Evolutionary conservation across 1,139 yeast species (phyloP), one percentile per base, ranked within the genome.

Genomic region (Magnusiomyces tetraspermus): DNA sequence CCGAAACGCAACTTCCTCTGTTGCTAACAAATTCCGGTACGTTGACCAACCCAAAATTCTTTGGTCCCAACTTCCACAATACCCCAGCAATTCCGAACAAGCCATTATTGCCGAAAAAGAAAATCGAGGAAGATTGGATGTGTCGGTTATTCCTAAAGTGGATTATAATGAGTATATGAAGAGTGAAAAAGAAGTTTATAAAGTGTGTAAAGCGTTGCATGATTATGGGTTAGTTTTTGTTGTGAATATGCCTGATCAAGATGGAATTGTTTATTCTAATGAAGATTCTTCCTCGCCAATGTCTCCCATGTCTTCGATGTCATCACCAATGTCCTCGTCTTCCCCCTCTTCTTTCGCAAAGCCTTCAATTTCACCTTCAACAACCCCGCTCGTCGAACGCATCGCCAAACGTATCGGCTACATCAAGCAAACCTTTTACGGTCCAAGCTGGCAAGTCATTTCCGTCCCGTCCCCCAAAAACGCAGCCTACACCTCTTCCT

Each of bases 371-470:
- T n/a, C 37, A 2, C 28, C 24, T 5, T 38, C 19, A 2, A 15
- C 40, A 10, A 17, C 17, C 15, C 57, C 64, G 10, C 58, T 62
- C 1, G 77, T 77, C 1, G 74, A 73, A 55, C 57, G 59, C 33
- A 69, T 86, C 46, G 92, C 86, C 10, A 67, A 72, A 48, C 72
- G 76, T 54, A 80, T 85, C 53, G 94, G 94, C 0, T 85, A 85
- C 59, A 73, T 85, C 54, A 83, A 82, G 60, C 74, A 77, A 56
- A 85, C 95, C 0, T 83, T 86, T 60, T 85, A 85, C 62, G 95
- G 95, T 1, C 74, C 79, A 1, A 71, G 82, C 2, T 86, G 87
- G 70, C 86, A 85, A 62, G 92, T 85, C 4, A 76, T 74, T 53
- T 78, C 80, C 42, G 76, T 75, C 11, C 76, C 79, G 11, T 68